A percentile compares a stretch with the other conserved stretches of the same genome.
phyloP scores from a whole-genome alignment of 352 stramenopile species.

The Phytopythium montanum region DNA sequence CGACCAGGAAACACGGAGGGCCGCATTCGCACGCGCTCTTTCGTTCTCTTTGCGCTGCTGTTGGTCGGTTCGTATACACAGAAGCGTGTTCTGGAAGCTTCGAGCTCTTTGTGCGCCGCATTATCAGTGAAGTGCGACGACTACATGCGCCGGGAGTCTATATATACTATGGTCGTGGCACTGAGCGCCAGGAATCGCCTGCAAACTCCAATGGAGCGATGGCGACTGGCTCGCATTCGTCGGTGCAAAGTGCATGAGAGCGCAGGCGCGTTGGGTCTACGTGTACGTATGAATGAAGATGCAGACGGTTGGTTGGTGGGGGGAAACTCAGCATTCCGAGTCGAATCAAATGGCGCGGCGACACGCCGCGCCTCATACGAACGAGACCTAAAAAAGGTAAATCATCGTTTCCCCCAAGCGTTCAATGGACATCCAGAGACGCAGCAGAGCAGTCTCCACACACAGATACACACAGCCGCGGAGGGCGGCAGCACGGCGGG shows the following conservation, averaged over 20 bases:
- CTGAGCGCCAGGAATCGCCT: too few relatives aligned
- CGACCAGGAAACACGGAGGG: not conserved
- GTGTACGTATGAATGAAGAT: not conserved
- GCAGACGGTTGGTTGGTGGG: not conserved
- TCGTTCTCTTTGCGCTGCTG: not conserved
- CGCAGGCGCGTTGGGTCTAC: too few relatives aligned
- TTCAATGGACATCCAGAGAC: not conserved
- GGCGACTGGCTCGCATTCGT: too few relatives aligned
- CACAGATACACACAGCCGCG: not conserved
- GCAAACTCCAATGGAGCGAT: too few relatives aligned
- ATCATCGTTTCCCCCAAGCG: conserved; percentile 30
- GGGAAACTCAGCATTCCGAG: conserved; percentile 52
- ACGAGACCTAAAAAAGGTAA: conserved; percentile 69
- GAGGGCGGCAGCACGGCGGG: too few relatives aligned
- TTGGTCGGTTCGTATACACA: too few relatives aligned
- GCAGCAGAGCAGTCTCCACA: not conserved
- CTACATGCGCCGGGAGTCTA: too few relatives aligned
- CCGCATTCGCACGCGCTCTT: not conserved
- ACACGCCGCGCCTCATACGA: conserved; percentile 40
- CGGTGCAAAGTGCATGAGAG: too few relatives aligned
- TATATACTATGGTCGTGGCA: too few relatives aligned
- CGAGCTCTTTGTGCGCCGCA: too few relatives aligned
- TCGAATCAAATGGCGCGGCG: conserved; percentile 39
- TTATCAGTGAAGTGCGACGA: too few relatives aligned
- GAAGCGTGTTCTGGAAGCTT: too few relatives aligned